Percentiles rank a stretch among this genome's conserved stretches.
Evolutionary conservation across 305 asterid genomes (phyloP).

Genomic region (Fraxinus xanthoxyloides): DNA sequence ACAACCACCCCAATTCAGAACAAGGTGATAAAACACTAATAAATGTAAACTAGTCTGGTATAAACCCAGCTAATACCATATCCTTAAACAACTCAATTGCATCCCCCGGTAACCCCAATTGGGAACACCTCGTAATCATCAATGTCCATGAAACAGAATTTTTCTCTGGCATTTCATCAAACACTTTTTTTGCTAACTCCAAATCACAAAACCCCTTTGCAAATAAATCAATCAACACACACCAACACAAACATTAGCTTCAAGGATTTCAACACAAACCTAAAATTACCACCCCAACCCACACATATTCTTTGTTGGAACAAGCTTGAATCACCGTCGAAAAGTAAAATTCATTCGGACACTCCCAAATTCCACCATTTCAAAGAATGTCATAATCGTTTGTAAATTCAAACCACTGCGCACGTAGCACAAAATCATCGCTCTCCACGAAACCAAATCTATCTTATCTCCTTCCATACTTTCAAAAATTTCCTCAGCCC

Average conservation of each 20-base stretch:
- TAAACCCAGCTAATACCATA: no score
- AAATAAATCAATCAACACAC: constrained; percentile 72
- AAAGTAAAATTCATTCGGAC: constrained; percentile 73
- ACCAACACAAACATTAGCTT: constrained; percentile 73
- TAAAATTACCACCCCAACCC: constrained; percentile 56
- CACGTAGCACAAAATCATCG: constrained; percentile 81
- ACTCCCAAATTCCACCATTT: constrained; percentile 59
- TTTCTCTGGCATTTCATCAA: no score
- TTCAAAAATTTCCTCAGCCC: no score
- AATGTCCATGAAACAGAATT: no score
- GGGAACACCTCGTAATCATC: no score
- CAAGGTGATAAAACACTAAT: no score
- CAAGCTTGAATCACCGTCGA: constrained; percentile 73
- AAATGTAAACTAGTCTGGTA: no score
- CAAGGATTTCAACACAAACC: constrained; percentile 69
- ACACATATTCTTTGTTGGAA: constrained; percentile 38
- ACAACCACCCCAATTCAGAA: no score
- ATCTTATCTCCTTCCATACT: no score
- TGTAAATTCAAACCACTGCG: constrained; percentile 39
- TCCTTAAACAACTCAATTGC: no score
- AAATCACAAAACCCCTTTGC: constrained; percentile 63
- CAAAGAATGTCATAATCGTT: constrained; percentile 51
- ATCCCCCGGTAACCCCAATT: no score
- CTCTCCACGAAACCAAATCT: constrained; percentile 87
- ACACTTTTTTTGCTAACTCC: constrained; percentile 12